Evolutionary conservation across 2,329 filamentous ascomycete species (phyloP).

Genomic region (Fusarium vanettenii): DNA sequence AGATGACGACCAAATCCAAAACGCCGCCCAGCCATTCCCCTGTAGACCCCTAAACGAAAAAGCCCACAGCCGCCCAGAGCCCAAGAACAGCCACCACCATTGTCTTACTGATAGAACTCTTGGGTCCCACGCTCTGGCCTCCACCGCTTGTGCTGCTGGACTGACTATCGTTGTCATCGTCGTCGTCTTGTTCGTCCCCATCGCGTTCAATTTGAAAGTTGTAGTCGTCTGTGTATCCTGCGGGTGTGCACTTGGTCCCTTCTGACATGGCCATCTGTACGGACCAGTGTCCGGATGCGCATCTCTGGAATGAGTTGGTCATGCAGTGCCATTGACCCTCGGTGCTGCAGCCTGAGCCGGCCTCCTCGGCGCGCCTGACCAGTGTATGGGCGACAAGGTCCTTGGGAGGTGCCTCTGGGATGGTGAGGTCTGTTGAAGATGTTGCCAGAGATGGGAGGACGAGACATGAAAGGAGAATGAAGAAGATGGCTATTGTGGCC

Average conservation of each 20-base stretch:
- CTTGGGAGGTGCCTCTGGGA: background rate
- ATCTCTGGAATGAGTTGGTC: slow-evolving; percentile 61
- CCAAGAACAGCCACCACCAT: background rate
- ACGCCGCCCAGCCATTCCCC: background rate
- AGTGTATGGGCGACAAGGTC: slow-evolving; percentile 1
- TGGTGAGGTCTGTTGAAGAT: slow-evolving; percentile 3
- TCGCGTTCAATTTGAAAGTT: slow-evolving; percentile 52
- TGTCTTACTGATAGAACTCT: background rate
- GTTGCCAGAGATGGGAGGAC: background rate
- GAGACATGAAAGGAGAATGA: slow-evolving; percentile 24
- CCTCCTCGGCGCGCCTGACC: slow-evolving; percentile 42
- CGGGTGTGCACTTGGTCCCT: slow-evolving; percentile 59
- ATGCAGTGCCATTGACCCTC: slow-evolving; percentile 69
- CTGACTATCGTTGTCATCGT: background rate
- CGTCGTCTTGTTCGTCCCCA: slow-evolving; percentile 8
- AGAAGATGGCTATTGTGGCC: background rate
- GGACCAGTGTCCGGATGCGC: slow-evolving; percentile 61
- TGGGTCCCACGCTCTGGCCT: slow-evolving; percentile 12
- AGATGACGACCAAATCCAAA: background rate
- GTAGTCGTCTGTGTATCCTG: slow-evolving; percentile 52
- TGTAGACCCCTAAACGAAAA: background rate
- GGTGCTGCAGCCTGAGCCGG: slow-evolving; percentile 54
- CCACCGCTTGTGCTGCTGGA: slow-evolving; percentile 5
- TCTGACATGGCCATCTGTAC: slow-evolving; percentile 54
- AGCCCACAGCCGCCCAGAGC: slow-evolving; percentile 10